Conservation (phyloP, 306 rosid genomes). For the Lathyrus oleraceus region DNA sequence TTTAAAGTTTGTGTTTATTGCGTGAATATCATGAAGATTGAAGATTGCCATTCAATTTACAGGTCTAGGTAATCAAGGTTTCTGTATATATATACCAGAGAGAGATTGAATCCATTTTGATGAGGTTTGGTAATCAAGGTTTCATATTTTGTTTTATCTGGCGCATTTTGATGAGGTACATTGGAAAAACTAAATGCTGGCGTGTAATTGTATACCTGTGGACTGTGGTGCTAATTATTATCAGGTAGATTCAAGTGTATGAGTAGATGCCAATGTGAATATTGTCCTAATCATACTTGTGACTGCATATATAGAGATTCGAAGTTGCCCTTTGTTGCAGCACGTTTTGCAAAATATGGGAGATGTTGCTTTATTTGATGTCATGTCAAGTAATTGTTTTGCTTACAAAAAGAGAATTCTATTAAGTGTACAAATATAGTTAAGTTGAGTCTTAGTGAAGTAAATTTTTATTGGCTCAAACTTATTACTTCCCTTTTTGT, state of each 20-base stretch:
- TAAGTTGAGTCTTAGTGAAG: background rate
- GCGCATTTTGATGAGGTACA: background rate
- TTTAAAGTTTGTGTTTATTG: background rate
- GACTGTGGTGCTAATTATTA: background rate
- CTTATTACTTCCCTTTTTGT: background rate
- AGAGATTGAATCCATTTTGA: background rate
- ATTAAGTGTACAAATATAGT: background rate
- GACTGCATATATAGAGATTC: background rate
- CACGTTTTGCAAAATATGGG: background rate
- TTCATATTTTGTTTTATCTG: conserved; percentile 1
- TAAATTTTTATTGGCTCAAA: too few species aligned
- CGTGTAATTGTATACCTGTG: background rate
- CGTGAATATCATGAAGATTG: conserved; percentile 13
- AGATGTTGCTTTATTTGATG: background rate
- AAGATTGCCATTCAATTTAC: conserved; percentile 19
- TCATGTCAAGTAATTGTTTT: background rate
- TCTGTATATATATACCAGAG: background rate
- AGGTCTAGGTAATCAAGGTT: conserved; percentile 3
- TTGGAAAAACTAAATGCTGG: too few species aligned
- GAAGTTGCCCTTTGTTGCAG: background rate
- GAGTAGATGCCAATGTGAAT: background rate
- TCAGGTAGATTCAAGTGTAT: background rate
- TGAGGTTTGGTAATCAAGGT: background rate
- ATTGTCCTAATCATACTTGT: conserved; percentile 1
- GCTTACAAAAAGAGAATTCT: background rate